phyloP scores from a whole-genome alignment of 164 flowering plant species.

The Magnolia kwangsiensis region DNA sequence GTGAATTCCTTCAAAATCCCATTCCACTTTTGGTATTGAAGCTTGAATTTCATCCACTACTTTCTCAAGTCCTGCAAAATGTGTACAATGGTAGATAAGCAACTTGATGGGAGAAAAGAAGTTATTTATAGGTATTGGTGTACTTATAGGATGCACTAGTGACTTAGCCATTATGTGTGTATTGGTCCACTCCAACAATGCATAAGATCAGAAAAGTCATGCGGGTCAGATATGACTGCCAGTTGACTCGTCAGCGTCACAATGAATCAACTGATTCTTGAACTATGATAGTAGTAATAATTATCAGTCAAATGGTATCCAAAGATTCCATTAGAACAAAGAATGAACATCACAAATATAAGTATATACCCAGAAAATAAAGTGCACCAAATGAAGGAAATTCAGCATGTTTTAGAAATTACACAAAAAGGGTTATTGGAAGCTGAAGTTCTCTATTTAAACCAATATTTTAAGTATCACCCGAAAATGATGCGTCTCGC shows the following conservation, averaged over 20 bases:
- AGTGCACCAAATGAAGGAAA: neutral
- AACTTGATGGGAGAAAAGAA: neutral
- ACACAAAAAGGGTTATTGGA: neutral
- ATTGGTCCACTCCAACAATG: neutral
- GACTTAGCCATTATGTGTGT: neutral
- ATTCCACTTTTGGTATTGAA: conserved; percentile 75
- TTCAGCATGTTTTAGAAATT: neutral
- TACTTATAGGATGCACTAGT: neutral
- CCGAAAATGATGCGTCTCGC: neutral
- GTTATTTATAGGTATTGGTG: neutral
- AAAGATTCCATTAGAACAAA: neutral
- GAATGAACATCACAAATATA: neutral
- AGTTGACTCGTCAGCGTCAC: neutral
- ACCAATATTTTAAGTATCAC: neutral
- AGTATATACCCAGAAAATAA: neutral
- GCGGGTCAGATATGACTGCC: neutral
- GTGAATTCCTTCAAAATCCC: conserved; percentile 98
- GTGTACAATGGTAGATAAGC: neutral
- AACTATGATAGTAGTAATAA: neutral
- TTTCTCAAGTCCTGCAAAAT: conserved; percentile 68
- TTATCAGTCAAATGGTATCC: neutral
- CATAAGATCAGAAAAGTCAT: neutral
- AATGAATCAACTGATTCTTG: neutral
- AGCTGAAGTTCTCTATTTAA: neutral
- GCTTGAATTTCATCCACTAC: conserved; percentile 53